A percentile compares a stretch with the other conserved stretches of the same genome.
Conservation (phyloP, 768 basidiomycete genomes). For the Calocybe indica region DNA sequence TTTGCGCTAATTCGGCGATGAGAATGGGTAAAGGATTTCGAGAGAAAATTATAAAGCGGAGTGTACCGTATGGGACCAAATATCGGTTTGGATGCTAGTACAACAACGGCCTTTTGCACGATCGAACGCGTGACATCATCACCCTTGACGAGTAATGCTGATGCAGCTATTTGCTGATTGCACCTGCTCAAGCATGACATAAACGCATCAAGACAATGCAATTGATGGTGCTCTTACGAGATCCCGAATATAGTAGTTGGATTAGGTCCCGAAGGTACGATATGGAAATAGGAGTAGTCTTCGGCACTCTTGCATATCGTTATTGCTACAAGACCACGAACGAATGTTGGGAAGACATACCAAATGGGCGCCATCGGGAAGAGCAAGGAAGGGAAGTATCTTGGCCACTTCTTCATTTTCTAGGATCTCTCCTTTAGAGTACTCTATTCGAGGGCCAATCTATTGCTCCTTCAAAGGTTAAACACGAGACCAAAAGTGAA, state of each 20-base stretch:
- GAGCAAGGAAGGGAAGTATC: conserved; percentile 89
- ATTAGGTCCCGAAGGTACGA: conserved; percentile 65
- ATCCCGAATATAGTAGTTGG: conserved; percentile 92
- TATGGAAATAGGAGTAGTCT: conserved; percentile 96
- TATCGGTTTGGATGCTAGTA: conserved; percentile 84
- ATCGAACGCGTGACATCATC: conserved; percentile 90
- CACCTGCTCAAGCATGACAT: conserved; percentile 43
- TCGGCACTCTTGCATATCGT: conserved; percentile 57
- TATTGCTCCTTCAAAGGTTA: conserved; percentile 22
- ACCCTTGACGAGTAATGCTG: conserved; percentile 69
- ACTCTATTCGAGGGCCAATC: conserved; percentile 92
- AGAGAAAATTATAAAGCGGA: background rate
- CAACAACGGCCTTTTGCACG: conserved; percentile 96
- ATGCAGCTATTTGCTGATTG: conserved; percentile 88
- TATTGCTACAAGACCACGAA: conserved; percentile 3
- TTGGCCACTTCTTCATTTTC: conserved; percentile 81
- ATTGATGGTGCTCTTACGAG: conserved; percentile 50
- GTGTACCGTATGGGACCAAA: conserved; percentile 87
- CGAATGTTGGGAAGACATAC: conserved; percentile 37
- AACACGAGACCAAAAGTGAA: conserved; percentile 5
- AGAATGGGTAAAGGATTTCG: background rate
- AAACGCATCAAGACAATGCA: background rate
- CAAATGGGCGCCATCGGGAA: conserved; percentile 96
- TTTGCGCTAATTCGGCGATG: conserved; percentile 55
- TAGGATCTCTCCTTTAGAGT: conserved; percentile 70